Evolutionary conservation across 2,329 filamentous ascomycete species (phyloP).

Genomic region (Drechslerella coelobrocha): DNA sequence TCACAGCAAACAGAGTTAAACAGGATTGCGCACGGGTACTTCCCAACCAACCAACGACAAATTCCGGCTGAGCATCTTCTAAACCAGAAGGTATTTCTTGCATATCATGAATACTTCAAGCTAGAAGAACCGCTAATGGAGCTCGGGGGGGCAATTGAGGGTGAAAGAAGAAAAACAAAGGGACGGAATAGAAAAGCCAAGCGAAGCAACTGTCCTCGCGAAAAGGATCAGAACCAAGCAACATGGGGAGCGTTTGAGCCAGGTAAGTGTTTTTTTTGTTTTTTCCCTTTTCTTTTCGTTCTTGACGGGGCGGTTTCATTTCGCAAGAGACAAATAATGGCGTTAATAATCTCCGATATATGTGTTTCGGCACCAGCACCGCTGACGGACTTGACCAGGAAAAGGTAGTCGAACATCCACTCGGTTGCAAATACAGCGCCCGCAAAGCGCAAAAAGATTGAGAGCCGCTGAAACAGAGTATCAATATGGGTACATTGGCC

Average conservation of each 20-base stretch:
- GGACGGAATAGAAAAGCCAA: not conserved
- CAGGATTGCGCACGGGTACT: conserved; percentile 19
- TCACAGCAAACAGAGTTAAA: conserved; percentile 1
- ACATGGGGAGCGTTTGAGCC: not conserved
- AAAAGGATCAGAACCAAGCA: not conserved
- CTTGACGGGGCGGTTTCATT: conserved; percentile 14
- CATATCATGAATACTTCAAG: not conserved
- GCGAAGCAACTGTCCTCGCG: not conserved
- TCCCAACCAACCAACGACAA: conserved; percentile 8
- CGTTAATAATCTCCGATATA: conserved; percentile 41
- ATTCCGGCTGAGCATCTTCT: conserved; percentile 2
- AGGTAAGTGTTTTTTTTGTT: conserved; percentile 4
- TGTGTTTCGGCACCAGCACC: not conserved
- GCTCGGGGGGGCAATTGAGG: not conserved
- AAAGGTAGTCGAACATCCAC: too few relatives aligned
- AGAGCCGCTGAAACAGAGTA: not conserved
- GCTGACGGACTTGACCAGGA: not conserved
- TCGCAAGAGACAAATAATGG: conserved; percentile 27
- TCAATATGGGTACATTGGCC: not conserved
- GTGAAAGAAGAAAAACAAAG: conserved; percentile 6
- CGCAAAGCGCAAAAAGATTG: not conserved
- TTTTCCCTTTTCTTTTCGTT: not conserved
- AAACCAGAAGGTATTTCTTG: conserved; percentile 31
- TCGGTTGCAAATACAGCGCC: too few relatives aligned
- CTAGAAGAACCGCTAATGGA: not conserved